Percentiles rank a stretch among this genome's conserved stretches.
phyloP scores from a whole-genome alignment of 2,329 filamentous ascomycete genomes.

The Westerdykella aurantiaca region DNA sequence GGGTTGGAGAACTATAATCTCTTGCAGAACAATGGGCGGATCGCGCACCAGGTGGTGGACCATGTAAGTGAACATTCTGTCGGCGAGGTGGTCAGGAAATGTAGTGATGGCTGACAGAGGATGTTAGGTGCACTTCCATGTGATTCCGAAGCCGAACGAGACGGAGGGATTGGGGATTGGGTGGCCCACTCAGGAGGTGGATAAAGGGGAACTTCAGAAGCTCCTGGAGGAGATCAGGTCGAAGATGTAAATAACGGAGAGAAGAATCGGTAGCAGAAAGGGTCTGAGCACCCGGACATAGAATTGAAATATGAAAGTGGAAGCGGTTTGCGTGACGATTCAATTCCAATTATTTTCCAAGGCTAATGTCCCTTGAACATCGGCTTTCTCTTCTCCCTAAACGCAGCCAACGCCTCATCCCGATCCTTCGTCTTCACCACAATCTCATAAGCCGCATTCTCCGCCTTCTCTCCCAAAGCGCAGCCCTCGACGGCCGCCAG shows the following conservation, averaged over 20 bases:
- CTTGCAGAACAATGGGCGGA: conserved; percentile 88
- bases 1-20: conserved; percentile 84
- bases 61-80: conserved; percentile 58
- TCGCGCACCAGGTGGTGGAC: conserved; percentile 87
- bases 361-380: conserved; percentile 53
- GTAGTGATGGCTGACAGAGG: neutral
- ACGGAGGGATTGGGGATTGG: conserved; percentile 69
- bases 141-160: conserved; percentile 93
- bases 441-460: conserved; percentile 79
- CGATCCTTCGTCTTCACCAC: conserved; percentile 82
- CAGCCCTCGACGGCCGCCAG: conserved; percentile 70
- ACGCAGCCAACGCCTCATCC: conserved; percentile 80
- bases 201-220: conserved; percentile 79
- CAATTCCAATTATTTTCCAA: neutral
- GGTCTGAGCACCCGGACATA: neutral
- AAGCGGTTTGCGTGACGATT: no score
- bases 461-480: conserved; percentile 62
- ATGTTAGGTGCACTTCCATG: conserved; percentile 79
- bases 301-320: no score
- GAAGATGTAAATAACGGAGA: conserved; percentile 62
- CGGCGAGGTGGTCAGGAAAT: neutral
- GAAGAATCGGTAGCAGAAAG: conserved; percentile 5
- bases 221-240: conserved; percentile 78
- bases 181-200: conserved; percentile 70
- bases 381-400: conserved; percentile 68